phyloP scores from a whole-genome alignment of 352 stramenopile species.

The Pythium sukuiense region DNA sequence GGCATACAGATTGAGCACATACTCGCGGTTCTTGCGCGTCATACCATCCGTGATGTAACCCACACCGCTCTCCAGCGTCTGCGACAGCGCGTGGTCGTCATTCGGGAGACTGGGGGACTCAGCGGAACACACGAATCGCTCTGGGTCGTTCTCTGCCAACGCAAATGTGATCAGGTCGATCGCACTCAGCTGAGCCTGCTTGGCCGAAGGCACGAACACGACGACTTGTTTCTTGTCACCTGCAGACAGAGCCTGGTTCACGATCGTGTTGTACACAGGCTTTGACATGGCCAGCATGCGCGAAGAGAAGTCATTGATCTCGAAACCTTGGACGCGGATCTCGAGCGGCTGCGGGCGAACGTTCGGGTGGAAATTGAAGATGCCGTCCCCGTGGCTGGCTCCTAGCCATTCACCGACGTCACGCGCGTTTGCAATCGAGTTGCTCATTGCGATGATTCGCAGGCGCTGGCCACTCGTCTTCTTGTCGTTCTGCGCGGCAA shows the following conservation, averaged over 20 bases:
- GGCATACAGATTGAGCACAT: conserved; percentile 89
- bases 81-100: conserved; percentile 90
- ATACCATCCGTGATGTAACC: conserved; percentile 96
- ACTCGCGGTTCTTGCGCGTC: conserved; percentile 85
- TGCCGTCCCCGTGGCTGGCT: conserved; percentile 85
- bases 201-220: conserved; percentile 97
- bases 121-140: conserved; percentile 56
- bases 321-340: conserved; percentile 97
- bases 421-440: conserved; percentile 96
- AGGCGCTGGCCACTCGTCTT: conserved; percentile 57
- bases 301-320: conserved; percentile 96
- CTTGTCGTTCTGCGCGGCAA: conserved; percentile 89
- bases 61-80: conserved; percentile 94
- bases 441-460: conserved; percentile 95
- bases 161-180: conserved; percentile 99
- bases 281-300: conserved; percentile 98
- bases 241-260: conserved; percentile 56
- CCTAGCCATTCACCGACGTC: conserved; percentile 99
- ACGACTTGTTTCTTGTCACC: conserved; percentile 88
- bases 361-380: conserved; percentile 95
- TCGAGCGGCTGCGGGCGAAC: conserved; percentile 96
- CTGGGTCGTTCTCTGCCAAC: conserved; percentile 77
- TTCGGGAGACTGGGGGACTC: conserved; percentile 49
- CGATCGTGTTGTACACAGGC: conserved; percentile 95
- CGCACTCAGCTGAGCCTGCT: conserved; percentile 97